These are phyloP conservation scores for Jaltomata sinuosa DNA, from an alignment of 257 asterid species.

Conservation along the genomic window DNA sequence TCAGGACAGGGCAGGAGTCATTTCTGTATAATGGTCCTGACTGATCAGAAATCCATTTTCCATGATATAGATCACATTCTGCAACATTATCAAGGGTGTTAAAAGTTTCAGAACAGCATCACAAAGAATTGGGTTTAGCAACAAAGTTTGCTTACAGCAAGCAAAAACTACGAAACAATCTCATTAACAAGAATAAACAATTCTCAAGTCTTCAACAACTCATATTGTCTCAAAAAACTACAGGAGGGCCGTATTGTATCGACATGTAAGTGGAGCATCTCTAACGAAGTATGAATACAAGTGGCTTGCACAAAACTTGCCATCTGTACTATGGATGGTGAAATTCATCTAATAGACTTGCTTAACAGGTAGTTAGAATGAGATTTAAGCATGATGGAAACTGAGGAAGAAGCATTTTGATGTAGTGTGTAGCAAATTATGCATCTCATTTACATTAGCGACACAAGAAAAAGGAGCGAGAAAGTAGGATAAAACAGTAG, in stretches of 20 bases:
- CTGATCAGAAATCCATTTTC: conserved; percentile 72
- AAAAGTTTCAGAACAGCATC: not conserved
- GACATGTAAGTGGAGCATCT: not conserved
- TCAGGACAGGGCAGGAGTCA: conserved; percentile 75
- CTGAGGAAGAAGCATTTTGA: not conserved
- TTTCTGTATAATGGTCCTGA: conserved; percentile 71
- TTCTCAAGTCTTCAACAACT: not conserved
- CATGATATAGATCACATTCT: conserved; percentile 81
- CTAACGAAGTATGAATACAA: not conserved
- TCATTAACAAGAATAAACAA: not conserved
- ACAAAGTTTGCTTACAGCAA: not conserved
- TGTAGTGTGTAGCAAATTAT: not conserved
- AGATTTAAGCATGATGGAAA: not conserved
- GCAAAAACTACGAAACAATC: not conserved
- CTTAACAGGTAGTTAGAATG: not conserved
- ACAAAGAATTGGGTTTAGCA: not conserved
- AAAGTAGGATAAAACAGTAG: not conserved
- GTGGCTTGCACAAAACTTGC: not conserved
- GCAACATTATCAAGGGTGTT: conserved; percentile 11
- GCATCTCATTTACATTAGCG: not conserved
- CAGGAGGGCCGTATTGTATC: not conserved
- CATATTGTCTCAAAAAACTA: not conserved
- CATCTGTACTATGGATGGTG: not conserved
- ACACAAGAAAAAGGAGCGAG: not conserved
- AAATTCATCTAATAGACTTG: not conserved